phyloP scores from a whole-genome alignment of 73 alveolate genomes.

The Halteria grandinella region DNA sequence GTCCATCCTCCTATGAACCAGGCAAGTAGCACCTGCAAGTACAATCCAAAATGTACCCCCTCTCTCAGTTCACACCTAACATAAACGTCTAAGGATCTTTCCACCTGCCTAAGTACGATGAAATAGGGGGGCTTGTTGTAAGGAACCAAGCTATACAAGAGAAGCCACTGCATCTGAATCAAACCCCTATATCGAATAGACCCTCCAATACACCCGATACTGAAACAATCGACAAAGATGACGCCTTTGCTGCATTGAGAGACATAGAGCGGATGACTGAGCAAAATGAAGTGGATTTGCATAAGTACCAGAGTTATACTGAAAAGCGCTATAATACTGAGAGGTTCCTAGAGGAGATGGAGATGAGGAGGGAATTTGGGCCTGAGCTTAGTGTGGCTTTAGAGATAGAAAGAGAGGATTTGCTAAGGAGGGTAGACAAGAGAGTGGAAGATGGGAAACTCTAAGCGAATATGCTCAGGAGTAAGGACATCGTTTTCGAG shows the following conservation, averaged over 20 bases:
- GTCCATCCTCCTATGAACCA: no score
- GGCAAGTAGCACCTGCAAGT: no score
- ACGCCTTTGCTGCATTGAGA: background rate
- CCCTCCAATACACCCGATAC: no score
- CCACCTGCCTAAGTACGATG: no score
- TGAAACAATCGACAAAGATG: background rate
- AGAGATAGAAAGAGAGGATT: constrained; percentile 14
- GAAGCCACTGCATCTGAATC: no score
- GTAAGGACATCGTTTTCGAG: constrained; percentile 33
- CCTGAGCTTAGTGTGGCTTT: constrained; percentile 17
- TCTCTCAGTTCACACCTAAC: no score
- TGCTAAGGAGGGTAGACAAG: background rate
- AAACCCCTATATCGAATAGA: no score
- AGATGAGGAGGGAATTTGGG: background rate
- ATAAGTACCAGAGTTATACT: background rate
- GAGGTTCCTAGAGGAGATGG: constrained; percentile 9
- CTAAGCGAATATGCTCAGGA: background rate
- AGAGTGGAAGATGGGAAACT: constrained; percentile 16
- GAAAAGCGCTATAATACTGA: constrained; percentile 2
- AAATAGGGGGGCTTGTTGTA: no score
- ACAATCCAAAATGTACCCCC: no score
- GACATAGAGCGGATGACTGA: constrained; percentile 22
- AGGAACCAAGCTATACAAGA: no score
- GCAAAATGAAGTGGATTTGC: constrained; percentile 24
- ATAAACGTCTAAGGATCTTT: no score